Evolutionary conservation across 2,329 filamentous ascomycete species (phyloP).

Genomic region (Diaporthe nobilis): DNA sequence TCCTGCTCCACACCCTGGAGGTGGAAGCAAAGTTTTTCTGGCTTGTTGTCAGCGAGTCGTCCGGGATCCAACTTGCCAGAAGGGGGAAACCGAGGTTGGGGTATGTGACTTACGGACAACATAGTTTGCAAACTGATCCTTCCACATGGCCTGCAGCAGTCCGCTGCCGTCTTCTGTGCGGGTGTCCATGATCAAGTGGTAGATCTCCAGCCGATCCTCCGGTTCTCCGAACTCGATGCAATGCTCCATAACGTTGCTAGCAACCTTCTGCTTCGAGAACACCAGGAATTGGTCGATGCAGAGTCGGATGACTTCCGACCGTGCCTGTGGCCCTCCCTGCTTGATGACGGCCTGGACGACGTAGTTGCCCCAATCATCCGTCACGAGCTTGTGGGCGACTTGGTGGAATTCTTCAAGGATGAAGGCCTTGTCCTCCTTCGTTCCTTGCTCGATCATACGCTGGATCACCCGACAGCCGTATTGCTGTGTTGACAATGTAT

Average conservation of each 20-base stretch:
- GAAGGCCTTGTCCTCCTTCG: slow-evolving; percentile 76
- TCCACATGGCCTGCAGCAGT: slow-evolving; percentile 83
- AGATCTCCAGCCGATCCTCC: slow-evolving; percentile 79
- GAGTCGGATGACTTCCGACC: slow-evolving; percentile 78
- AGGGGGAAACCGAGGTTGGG: background rate
- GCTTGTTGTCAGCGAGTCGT: slow-evolving; percentile 45
- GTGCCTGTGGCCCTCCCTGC: slow-evolving; percentile 81
- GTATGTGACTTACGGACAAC: slow-evolving; percentile 83
- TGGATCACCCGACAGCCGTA: slow-evolving; percentile 96
- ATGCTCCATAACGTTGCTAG: slow-evolving; percentile 97
- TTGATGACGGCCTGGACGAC: slow-evolving; percentile 93
- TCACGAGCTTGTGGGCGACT: slow-evolving; percentile 79
- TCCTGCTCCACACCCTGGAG: slow-evolving; percentile 73
- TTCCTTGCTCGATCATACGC: slow-evolving; percentile 87
- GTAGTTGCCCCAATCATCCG: slow-evolving; percentile 95
- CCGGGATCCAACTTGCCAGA: background rate
- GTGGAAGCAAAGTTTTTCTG: slow-evolving; percentile 83
- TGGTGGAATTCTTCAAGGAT: slow-evolving; percentile 86
- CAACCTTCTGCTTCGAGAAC: slow-evolving; percentile 95
- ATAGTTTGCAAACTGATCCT: slow-evolving; percentile 95
- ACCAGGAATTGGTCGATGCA: slow-evolving; percentile 80
- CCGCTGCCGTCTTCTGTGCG: slow-evolving; percentile 74
- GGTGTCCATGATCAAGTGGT: slow-evolving; percentile 71
- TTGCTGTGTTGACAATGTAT: slow-evolving; percentile 80
- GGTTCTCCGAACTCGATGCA: slow-evolving; percentile 82